These are phyloP conservation scores for Ascochyta viciae-villosae DNA, from an alignment of 2,329 filamentous ascomycete genomes.

Conservation along the genomic window DNA sequence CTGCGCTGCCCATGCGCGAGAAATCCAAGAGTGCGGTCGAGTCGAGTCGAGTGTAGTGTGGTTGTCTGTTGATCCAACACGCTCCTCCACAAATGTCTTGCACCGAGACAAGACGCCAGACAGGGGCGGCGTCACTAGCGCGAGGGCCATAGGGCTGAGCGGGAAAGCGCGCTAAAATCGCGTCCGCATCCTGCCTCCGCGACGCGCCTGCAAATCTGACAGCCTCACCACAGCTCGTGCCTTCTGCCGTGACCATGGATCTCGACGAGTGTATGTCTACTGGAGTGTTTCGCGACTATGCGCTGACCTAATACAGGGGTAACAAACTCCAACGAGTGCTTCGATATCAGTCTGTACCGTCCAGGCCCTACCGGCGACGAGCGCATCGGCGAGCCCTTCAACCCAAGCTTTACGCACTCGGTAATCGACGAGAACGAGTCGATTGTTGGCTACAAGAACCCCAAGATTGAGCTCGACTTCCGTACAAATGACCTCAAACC, in stretches of 20 bases:
- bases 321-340: slow-evolving; percentile 46
- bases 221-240: background rate
- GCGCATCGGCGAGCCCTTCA: slow-evolving; percentile 68
- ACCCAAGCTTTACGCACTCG: slow-evolving; percentile 86
- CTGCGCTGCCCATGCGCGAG: slow-evolving; percentile 26
- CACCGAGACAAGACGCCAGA: slow-evolving; percentile 18
- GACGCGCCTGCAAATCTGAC: slow-evolving; percentile 16
- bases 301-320: slow-evolving; percentile 38
- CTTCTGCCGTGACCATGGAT: slow-evolving; percentile 26
- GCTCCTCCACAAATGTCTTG: slow-evolving; percentile 17
- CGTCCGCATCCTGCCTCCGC: slow-evolving; percentile 17
- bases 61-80: slow-evolving; percentile 12
- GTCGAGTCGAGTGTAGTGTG: slow-evolving; percentile 8
- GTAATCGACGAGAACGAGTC: slow-evolving; percentile 93
- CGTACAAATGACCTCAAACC: slow-evolving; percentile 79
- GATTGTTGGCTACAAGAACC: slow-evolving; percentile 87
- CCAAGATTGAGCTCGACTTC: slow-evolving; percentile 77
- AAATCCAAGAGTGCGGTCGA: background rate
- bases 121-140: slow-evolving; percentile 16
- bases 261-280: slow-evolving; percentile 45
- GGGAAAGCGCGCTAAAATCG: slow-evolving; percentile 25
- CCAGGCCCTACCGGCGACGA: slow-evolving; percentile 28
- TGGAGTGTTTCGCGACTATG: background rate
- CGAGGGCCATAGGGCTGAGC: slow-evolving; percentile 30
- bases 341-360: slow-evolving; percentile 49